These are phyloP conservation scores for Bimuria novae-zelandiae DNA, from an alignment of 2,329 filamentous ascomycete genomes.

Conservation along the genomic window DNA sequence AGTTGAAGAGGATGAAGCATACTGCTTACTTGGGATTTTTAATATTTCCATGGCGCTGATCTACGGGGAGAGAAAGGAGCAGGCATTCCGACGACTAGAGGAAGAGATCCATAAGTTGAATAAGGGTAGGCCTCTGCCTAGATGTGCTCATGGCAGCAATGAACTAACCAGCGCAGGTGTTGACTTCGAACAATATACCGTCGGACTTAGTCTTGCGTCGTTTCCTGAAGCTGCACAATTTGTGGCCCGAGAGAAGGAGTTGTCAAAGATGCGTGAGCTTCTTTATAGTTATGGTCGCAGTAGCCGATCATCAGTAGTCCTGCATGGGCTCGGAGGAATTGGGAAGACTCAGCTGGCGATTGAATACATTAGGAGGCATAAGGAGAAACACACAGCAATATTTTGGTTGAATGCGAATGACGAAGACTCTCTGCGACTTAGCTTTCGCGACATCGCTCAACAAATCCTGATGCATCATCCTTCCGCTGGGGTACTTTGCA, in stretches of 20 bases:
- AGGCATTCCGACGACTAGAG: too few species aligned
- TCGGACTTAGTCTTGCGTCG: constrained; percentile 13
- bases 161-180: constrained; percentile 19
- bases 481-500: constrained; percentile 23
- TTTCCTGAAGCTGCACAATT: constrained; percentile 17
- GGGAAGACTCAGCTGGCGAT: too few species aligned
- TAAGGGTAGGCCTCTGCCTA: constrained; percentile 16
- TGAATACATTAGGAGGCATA: too few species aligned
- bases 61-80: too few species aligned
- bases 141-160: constrained; percentile 11
- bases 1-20: constrained; percentile 24
- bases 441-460: constrained; percentile 36
- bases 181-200: constrained; percentile 15
- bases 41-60: constrained; percentile 17
- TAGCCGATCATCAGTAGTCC: constrained; percentile 16
- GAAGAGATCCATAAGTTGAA: too few species aligned
- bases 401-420: constrained; percentile 53
- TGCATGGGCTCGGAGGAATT: constrained; percentile 52
- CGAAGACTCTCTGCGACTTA: constrained; percentile 44
- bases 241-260: constrained; percentile 9
- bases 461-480: constrained; percentile 36
- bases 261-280: constrained; percentile 8
- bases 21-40: constrained; percentile 27
- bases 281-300: constrained; percentile 4
- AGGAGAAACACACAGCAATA: too few species aligned